Evolutionary conservation across 495 filamentous ascomycete species (phyloP), one percentile per base, ranked within the genome.

Genomic region (Penicillium turbatum): DNA sequence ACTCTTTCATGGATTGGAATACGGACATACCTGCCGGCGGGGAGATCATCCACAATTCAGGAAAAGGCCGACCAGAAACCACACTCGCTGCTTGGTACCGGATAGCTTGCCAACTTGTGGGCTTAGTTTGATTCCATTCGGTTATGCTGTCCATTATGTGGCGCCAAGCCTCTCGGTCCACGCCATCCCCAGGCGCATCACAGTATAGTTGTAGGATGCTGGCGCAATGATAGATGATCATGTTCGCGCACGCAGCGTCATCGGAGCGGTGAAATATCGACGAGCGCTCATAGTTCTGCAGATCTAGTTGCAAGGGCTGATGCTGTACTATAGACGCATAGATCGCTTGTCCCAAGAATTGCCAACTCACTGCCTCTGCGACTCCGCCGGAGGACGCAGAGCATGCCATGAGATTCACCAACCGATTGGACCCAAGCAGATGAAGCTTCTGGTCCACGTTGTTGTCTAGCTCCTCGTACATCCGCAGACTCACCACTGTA

Each of bases 301-400:
- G 35, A 21, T 73, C 61, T 12, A 73, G 59, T 34, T 70, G 64
- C 32, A 72, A 60, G 3, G 65, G 65, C 30, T 72, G 65, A 38
- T 65, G 54, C 49, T 72, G 69, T 6, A 73, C 71, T 1, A 72
- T 48, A 1, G 67, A 73, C 6, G 71, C 61, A 17, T 72, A 74
- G n/a, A 74, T 71, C 9, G 69, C 71, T 54, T 74, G 71, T 16
- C 71, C 65, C 37, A 74, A 54, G 16, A 70, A 72, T 26, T 71
- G 69, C 71, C 71, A 74, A 41, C 67, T 72, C 10, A 66, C 62
- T n/a, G 71, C 71, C 48, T 74, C 71, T n/a, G 65, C 68, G 2
- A 74, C 46, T 3, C 71, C 71, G 0, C 70, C 66, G 8, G 70
- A 72, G 0, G 65, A 70, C 6, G 68, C 71, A 6, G 68, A 70